Evolutionary conservation across 805 yeast genomes (phyloP).

Genomic region (Starmerella sirachaensis): DNA sequence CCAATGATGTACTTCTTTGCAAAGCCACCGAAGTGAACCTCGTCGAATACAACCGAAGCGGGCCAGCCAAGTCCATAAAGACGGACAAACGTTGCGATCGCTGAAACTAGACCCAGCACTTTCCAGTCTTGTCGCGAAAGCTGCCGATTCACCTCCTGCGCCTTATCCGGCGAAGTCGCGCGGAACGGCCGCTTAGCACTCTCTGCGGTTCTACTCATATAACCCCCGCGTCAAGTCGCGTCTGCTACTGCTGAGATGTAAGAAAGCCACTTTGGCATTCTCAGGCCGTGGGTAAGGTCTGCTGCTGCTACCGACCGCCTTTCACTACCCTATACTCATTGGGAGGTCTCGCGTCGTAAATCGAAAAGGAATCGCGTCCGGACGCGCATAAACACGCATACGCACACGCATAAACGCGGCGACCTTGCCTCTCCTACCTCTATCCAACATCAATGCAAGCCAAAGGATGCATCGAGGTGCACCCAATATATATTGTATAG

Average conservation of each 20-base stretch:
- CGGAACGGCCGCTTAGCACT: slow-evolving; percentile 21
- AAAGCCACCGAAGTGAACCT: slow-evolving; percentile 94
- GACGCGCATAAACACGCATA: no score
- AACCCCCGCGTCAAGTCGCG: not conserved
- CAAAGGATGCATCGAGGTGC: no score
- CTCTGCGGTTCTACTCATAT: not conserved
- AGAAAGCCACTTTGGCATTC: slow-evolving; percentile 11
- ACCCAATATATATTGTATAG: no score
- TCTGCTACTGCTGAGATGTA: not conserved
- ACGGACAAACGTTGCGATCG: slow-evolving; percentile 48
- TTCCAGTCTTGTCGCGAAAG: slow-evolving; percentile 19
- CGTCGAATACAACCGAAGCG: slow-evolving; percentile 78
- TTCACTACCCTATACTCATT: no score
- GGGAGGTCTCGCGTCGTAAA: no score
- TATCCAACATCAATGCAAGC: no score
- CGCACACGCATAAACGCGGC: no score
- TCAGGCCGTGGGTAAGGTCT: no score
- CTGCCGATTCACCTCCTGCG: slow-evolving; percentile 21
- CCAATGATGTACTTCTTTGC: slow-evolving; percentile 67
- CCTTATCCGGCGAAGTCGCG: slow-evolving; percentile 22
- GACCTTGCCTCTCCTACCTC: no score
- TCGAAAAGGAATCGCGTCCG: no score
- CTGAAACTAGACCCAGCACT: slow-evolving; percentile 31
- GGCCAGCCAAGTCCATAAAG: slow-evolving; percentile 53
- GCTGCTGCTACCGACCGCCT: no score